Evolutionary conservation across 306 rosid species (phyloP).

Genomic region (Fragaria nilgerrensis): DNA sequence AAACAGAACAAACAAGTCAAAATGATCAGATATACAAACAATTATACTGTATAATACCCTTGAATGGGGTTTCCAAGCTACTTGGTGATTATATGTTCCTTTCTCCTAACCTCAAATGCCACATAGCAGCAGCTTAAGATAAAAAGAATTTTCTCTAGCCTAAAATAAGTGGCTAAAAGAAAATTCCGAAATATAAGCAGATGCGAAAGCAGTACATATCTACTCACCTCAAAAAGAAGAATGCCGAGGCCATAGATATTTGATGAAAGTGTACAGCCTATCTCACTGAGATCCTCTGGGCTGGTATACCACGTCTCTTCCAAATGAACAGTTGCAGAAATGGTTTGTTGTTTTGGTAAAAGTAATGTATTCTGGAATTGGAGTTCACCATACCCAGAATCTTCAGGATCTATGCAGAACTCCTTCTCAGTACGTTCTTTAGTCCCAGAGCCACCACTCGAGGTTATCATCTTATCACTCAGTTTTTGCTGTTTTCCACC

Average conservation of each 20-base stretch:
- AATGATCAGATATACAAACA: background rate
- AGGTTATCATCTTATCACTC: slow-evolving; percentile 22
- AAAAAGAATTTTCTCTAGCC: background rate
- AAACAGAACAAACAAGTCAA: slow-evolving; percentile 32
- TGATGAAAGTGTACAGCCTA: slow-evolving; percentile 45
- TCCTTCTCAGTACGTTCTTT: slow-evolving; percentile 19
- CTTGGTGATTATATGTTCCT: background rate
- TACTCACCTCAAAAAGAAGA: slow-evolving; percentile 68
- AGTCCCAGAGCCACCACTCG: background rate
- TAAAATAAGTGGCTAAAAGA: background rate
- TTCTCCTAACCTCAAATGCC: background rate
- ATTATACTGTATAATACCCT: background rate
- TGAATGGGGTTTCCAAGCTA: background rate
- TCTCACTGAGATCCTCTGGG: slow-evolving; percentile 48
- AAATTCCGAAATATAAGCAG: background rate
- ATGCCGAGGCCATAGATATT: slow-evolving; percentile 69
- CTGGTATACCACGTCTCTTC: slow-evolving; percentile 67
- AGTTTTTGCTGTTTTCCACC: slow-evolving; percentile 39
- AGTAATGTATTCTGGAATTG: slow-evolving; percentile 6
- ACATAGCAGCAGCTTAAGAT: background rate
- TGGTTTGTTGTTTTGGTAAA: slow-evolving; percentile 27
- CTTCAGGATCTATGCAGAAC: slow-evolving; percentile 15
- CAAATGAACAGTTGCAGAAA: slow-evolving; percentile 28
- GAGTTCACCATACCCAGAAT: slow-evolving; percentile 25
- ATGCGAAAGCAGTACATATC: slow-evolving; percentile 5